Base-by-base conservation (phyloP, 1,139 yeast genomes). In the Hyphopichia burtonii region DNA sequence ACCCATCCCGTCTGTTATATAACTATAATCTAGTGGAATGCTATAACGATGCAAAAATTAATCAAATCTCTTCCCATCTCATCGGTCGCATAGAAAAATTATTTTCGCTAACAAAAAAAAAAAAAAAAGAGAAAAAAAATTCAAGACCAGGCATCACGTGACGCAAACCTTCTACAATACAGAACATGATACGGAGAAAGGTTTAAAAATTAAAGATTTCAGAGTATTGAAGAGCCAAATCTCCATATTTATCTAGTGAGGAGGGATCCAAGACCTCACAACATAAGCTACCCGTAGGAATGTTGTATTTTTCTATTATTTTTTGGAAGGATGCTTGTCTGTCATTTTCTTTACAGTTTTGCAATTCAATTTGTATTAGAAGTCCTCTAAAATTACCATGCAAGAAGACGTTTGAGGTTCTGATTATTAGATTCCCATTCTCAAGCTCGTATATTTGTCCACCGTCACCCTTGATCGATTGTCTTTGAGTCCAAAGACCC, bases 381-480 rank as follows among this genome's bases (percentile, higher is more conserved):
- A 87, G 70, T 0, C 91, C 91, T 46, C 84, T 78, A 63, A 85
- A 86, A 25, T 71, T 74, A 2, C 95, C 95, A 57, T 86, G 93
- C 14, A 86, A 66, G 43, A 82, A 80, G 40, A 86, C 80, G 53
- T 87, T 88, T 23, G 86, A 82, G 0, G 90, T 78, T 41, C 88
- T 66, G n/a, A 74, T 70, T 9, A 59, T 58, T 46, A 74, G 56
- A 40, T 71, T 69, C 3, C 76, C 75, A 47, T 74, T 75, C 44
- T 73, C 78, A 15, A 79, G 53, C 46, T 73, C 70, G 54, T 83
- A 86, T 2, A 80, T 76, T 41, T 77, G 77, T 0, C 88, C 88
- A 4, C 93, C 93, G 47, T 86, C 93, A 2, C 94, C 95, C 49
- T 80, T 77, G 36, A 86, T 74, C n/a, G 79, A 70, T 59, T 87